Evolutionary conservation across 2,329 filamentous ascomycete genomes (phyloP).

Genomic region (Ascosphaera pollenicola): DNA sequence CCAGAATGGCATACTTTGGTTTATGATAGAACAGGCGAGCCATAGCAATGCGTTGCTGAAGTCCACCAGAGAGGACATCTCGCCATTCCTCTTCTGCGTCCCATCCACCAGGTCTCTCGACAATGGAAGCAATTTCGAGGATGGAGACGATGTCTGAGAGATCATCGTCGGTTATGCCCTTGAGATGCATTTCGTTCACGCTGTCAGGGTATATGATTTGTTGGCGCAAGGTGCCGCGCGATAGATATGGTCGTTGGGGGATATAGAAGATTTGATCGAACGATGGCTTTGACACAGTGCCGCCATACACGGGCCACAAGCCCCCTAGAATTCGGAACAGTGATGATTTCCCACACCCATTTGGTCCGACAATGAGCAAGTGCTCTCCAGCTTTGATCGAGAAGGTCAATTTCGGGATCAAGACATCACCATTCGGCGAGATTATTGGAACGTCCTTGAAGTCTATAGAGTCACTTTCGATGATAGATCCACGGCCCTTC

Average conservation of each 20-base stretch:
- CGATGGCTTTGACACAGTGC: constrained; percentile 73
- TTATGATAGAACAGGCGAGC: constrained; percentile 84
- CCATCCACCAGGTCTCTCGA: constrained; percentile 63
- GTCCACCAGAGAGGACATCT: constrained; percentile 72
- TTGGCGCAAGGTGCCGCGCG: constrained; percentile 74
- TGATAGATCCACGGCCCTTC: constrained; percentile 55
- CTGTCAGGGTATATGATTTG: constrained; percentile 94
- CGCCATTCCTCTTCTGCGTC: constrained; percentile 94
- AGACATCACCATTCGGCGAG: constrained; percentile 84
- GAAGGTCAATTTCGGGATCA: constrained; percentile 72
- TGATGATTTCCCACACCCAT: constrained; percentile 91
- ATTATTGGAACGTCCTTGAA: constrained; percentile 87
- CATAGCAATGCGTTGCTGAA: constrained; percentile 95
- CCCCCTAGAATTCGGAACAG: constrained; percentile 92
- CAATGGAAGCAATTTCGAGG: constrained; percentile 64
- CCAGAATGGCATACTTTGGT: constrained; percentile 82
- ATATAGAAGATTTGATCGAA: constrained; percentile 96
- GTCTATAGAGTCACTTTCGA: constrained; percentile 64
- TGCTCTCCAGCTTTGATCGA: constrained; percentile 70
- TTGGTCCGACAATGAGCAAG: constrained; percentile 83
- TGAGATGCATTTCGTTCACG: constrained; percentile 65
- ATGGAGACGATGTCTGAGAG: constrained; percentile 53
- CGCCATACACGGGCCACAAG: constrained; percentile 93
- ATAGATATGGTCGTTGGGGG: constrained; percentile 84
- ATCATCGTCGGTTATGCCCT: constrained; percentile 61